These are phyloP conservation scores for Vinca major DNA, from an alignment of 305 asterid genomes.

Conservation along the genomic window DNA sequence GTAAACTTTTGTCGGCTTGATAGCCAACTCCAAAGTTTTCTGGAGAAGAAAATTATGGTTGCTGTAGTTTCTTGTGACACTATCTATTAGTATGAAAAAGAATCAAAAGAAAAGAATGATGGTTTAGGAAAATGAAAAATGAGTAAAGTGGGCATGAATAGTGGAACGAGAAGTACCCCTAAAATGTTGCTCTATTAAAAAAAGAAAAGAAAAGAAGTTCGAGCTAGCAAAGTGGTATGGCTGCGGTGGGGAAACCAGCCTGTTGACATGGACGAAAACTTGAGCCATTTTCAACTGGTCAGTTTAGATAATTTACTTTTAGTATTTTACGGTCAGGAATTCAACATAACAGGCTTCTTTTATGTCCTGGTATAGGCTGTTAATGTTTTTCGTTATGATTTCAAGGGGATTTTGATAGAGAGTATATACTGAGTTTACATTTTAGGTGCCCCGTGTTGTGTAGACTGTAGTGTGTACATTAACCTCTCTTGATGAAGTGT, in stretches of 20 bases:
- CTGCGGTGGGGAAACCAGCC: conserved; percentile 10
- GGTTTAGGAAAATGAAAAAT: conserved; percentile 1
- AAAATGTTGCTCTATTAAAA: not conserved
- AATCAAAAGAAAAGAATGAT: not conserved
- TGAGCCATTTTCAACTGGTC: not conserved
- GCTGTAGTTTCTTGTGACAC: not conserved
- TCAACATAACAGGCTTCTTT: conserved; percentile 17
- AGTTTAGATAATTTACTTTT: not conserved
- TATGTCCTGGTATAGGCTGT: conserved; percentile 19
- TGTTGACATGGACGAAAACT: conserved; percentile 7
- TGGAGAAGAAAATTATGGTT: not conserved
- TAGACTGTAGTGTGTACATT: conserved; percentile 26
- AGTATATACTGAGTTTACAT: not conserved
- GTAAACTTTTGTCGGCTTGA: not conserved
- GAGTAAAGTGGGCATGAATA: conserved; percentile 8
- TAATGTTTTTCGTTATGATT: conserved; percentile 11
- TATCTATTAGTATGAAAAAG: not conserved
- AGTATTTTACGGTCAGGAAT: not conserved
- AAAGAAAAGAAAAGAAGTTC: not conserved
- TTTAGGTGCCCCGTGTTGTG: conserved; percentile 21
- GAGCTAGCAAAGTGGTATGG: too few relatives aligned
- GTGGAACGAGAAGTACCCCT: conserved; percentile 3
- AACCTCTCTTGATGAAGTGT: conserved; percentile 7
- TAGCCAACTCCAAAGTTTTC: conserved; percentile 2
- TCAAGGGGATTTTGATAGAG: conserved; percentile 16